Base-by-base conservation (phyloP, 768 basidiomycete species). In the Boletellus emodensis region DNA sequence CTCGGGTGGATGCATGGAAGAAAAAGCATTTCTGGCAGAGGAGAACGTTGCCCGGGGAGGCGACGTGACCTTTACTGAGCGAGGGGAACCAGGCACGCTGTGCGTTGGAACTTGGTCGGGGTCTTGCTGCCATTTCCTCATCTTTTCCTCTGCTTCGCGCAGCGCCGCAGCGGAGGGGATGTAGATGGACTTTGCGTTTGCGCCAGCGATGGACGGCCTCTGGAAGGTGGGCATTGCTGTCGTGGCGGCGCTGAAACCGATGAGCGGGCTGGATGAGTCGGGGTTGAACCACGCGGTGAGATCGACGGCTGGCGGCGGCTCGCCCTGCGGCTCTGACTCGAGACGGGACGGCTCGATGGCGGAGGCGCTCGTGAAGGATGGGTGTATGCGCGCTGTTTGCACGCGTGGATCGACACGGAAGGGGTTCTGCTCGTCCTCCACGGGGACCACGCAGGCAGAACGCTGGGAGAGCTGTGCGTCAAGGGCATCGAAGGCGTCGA, bases 131-230 rank as follows among this genome's bases (percentile, higher is more conserved):
- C 80, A 83, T 22, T 71, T 68, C 24, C 66, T 69, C 60, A 83
- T 69, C 55, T 72, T 78, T 38, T 75, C 75, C 64, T 76, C 66
- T 1, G 84, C 85, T 56, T 75, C 75, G 8, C 73, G 76, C 8
- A 85, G 61, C 1, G 85, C 81, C 20, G 68, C 68, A 30, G 68
- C 71, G 6, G 84, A 85, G 1, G 84, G 84, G 17, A 82, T 59
- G 10, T 72, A 55, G n/a, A 69, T 66, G 37, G 75, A 69, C 11
- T 70, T 37, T 43, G 55, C 4, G 8, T 6, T 26, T 12, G 17
- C 18, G 2, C 44, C 44, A 7, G 22, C 36, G 30, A 51, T 7
- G 14, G 58, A 53, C 0, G 57, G 55, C 45, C 60, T 55, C 49
- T 63, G 58, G 36, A 60, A 64, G 26, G n/a, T 44, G 3, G 56